Conservation (phyloP, 2,329 filamentous ascomycete genomes). For the Zymoseptoria tritici region DNA sequence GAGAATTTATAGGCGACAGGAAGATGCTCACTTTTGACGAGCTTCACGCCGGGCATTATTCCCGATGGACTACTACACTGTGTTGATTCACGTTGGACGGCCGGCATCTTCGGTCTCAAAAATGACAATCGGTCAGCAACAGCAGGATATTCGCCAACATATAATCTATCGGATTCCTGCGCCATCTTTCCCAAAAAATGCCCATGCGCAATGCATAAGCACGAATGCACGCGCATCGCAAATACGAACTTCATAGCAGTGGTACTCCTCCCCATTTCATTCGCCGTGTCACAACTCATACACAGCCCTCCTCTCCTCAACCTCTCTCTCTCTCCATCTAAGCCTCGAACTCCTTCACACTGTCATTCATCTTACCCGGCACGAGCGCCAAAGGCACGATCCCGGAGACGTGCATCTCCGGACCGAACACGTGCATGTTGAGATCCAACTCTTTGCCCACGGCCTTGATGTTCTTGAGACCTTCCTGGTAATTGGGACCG, state of each 20-base stretch:
- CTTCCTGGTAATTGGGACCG: conserved; percentile 98
- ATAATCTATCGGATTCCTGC: too few relatives aligned
- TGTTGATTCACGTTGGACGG: too few relatives aligned
- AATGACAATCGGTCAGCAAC: too few relatives aligned
- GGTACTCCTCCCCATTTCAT: not conserved
- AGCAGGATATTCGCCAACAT: too few relatives aligned
- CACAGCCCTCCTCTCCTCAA: not conserved
- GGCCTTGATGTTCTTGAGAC: conserved; percentile 98
- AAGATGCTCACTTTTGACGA: too few relatives aligned
- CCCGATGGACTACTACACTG: too few relatives aligned
- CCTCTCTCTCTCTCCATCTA: conserved; percentile 22
- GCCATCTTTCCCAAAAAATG: not conserved
- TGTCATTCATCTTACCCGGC: conserved; percentile 50
- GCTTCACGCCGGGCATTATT: too few relatives aligned
- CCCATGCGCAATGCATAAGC: not conserved
- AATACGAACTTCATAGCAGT: not conserved
- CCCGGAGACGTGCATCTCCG: conserved; percentile 83
- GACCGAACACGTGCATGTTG: conserved; percentile 84
- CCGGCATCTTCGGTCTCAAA: too few relatives aligned
- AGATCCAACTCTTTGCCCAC: conserved; percentile 90
- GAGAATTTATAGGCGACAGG: too few relatives aligned
- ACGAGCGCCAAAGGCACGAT: conserved; percentile 86
- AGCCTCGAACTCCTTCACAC: conserved; percentile 54
- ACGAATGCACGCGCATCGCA: too few relatives aligned
- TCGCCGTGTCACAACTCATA: not conserved